phyloP scores from a whole-genome alignment of 2,329 filamentous ascomycete genomes.

The Fusarium dimerum region DNA sequence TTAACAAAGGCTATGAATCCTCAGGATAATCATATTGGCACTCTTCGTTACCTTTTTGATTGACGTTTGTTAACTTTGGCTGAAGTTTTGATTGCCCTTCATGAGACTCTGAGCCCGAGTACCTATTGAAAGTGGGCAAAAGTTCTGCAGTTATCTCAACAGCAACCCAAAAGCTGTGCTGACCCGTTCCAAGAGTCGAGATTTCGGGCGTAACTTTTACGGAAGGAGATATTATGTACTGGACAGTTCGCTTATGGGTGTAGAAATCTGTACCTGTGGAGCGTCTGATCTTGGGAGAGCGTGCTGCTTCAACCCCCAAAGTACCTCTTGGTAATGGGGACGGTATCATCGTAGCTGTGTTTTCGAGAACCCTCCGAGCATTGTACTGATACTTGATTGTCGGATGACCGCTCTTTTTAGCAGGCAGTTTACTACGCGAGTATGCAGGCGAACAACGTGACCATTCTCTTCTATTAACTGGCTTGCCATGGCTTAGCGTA shows the following conservation, averaged over 20 bases:
- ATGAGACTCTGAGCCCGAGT: background rate
- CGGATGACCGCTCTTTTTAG: too few relatives aligned
- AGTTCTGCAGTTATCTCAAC: conserved; percentile 47
- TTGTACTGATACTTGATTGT: too few relatives aligned
- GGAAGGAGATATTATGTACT: conserved; percentile 41
- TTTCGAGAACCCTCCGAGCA: too few relatives aligned
- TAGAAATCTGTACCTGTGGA: background rate
- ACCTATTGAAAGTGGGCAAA: conserved; percentile 5
- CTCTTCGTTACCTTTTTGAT: conserved; percentile 23
- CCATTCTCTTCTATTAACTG: too few relatives aligned
- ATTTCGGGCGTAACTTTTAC: conserved; percentile 47
- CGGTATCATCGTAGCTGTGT: too few relatives aligned
- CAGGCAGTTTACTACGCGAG: too few relatives aligned
- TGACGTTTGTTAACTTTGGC: conserved; percentile 8
- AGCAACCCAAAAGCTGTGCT: conserved; percentile 47
- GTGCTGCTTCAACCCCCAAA: background rate
- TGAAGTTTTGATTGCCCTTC: conserved; percentile 5
- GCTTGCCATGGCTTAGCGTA: too few relatives aligned
- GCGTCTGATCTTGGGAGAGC: background rate
- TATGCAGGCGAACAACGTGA: too few relatives aligned
- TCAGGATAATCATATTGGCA: background rate
- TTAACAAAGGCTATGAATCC: conserved; percentile 1
- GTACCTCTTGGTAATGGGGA: too few relatives aligned
- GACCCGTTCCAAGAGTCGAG: conserved; percentile 34
- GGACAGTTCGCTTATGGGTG: background rate